phyloP scores from a whole-genome alignment of 345 rosid genomes.

The Draba incana region DNA sequence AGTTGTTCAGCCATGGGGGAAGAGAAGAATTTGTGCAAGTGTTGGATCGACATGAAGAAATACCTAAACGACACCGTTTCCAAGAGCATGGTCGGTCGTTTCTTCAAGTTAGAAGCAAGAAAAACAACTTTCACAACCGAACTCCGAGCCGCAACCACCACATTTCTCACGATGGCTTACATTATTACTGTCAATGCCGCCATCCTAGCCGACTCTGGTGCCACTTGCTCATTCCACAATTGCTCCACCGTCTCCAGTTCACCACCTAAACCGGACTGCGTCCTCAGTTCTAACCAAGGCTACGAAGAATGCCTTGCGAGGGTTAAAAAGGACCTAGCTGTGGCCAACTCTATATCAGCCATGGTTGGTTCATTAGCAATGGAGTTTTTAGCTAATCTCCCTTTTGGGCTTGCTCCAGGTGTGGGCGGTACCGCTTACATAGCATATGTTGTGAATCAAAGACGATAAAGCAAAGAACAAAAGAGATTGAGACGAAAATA shows the following conservation, averaged over 20 bases:
- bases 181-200: conserved; percentile 88
- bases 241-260: conserved; percentile 55
- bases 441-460: no score
- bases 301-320: conserved; percentile 64
- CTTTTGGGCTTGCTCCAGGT: conserved; percentile 83
- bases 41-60: conserved; percentile 59
- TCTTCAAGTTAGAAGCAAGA: conserved; percentile 72
- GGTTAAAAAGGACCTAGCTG: conserved; percentile 74
- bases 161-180: conserved; percentile 94
- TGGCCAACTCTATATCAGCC: conserved; percentile 69
- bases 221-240: conserved; percentile 63
- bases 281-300: conserved; percentile 51
- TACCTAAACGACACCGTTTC: conserved; percentile 63
- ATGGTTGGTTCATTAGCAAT: conserved; percentile 79
- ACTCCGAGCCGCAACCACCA: conserved; percentile 83
- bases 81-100: conserved; percentile 56
- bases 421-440: conserved; percentile 90
- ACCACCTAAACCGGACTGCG: conserved; percentile 51
- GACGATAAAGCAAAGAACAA: no score
- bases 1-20: conserved; percentile 30
- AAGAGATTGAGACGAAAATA: no score
- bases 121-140: conserved; percentile 74
- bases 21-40: conserved; percentile 30
- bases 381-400: conserved; percentile 82
- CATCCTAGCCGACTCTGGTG: conserved; percentile 80